Percentiles rank a stretch among this genome's conserved stretches.
phyloP scores from a whole-genome alignment of 768 basidiomycete species.

The Neoboletus magnificus region DNA sequence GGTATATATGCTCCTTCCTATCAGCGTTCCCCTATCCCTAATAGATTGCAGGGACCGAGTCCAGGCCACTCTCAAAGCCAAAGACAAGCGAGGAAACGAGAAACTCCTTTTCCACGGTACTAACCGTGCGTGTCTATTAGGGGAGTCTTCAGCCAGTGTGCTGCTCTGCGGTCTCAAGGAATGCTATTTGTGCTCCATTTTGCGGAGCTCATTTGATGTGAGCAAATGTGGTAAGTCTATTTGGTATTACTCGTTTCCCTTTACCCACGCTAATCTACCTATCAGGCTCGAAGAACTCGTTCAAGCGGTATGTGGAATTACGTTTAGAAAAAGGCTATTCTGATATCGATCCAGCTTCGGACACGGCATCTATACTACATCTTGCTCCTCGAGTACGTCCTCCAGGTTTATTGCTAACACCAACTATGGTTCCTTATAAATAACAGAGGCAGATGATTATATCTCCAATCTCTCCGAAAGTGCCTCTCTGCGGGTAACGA shows the following conservation, averaged over 20 bases:
- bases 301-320: constrained; percentile 38
- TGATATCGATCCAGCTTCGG: constrained; percentile 48
- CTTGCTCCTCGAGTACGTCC: constrained; percentile 61
- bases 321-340: neutral
- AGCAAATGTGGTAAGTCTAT: constrained; percentile 49
- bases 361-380: constrained; percentile 64
- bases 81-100: constrained; percentile 44
- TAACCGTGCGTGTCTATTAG: constrained; percentile 52
- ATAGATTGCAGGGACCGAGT: constrained; percentile 22
- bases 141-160: constrained; percentile 46
- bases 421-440: constrained; percentile 2
- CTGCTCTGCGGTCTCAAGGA: constrained; percentile 47
- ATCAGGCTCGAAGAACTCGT: constrained; percentile 53
- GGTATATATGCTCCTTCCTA: constrained; percentile 34
- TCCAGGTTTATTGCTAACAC: neutral
- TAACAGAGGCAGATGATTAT: constrained; percentile 66
- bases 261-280: constrained; percentile 8
- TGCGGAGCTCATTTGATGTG: constrained; percentile 59
- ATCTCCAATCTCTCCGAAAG: constrained; percentile 39
- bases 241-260: neutral
- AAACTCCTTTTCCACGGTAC: constrained; percentile 69
- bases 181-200: constrained; percentile 55
- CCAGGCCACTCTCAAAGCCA: constrained; percentile 24
- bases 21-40: constrained; percentile 9
- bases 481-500: constrained; percentile 45